Evolutionary conservation across 495 filamentous ascomycete species (phyloP), one percentile per base, ranked within the genome.

Genomic region (Entonaema liquescens): DNA sequence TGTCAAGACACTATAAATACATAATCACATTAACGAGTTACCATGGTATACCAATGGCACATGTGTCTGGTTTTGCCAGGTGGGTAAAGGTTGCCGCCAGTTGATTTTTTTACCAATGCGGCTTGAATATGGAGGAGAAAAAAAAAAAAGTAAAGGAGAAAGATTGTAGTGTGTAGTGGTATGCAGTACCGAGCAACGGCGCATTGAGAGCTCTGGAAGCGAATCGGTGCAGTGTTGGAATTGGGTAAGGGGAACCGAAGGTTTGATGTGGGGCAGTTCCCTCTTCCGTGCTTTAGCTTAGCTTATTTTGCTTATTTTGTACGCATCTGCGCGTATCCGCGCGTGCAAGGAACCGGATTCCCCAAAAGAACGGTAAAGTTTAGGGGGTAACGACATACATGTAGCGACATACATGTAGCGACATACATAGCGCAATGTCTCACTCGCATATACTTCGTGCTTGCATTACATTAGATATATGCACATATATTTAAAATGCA

Each of bases 1-100:
- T 42, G 31, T 57, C 56, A 17, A 35, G 35, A 50, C 57, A 66
- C 70, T 65, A 73, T 68, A 68, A 68, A 73, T 68, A 52, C 70
- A 73, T 73, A 68, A 47, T 47, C 42, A 47, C 42, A 47, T 47
- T 47, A 47, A 68, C 44, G 5, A n/a, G 40, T 21, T 11, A 33
- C 25, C 59, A 61, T 52, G 23, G n/a, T 33, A 65, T 47, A 58
- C 47, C 44, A 59, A 15, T 15, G 28, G 13, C 49, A 66, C 59
- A 54, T 59, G 59, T 47, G 59, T 50, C 15, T 19, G 13, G 49
- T 7, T 59, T 56, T 33, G 26, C 12, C 19, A 35, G 19, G 54
- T 53, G 29, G 40, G 35, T 23, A 21, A 47, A 25, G 23, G 23
- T 28, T 35, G 42, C 21, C 33, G 35, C 49, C 61, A 49, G 42